Conservation (phyloP, 805 yeast species). For the Candida endomychidarum region DNA sequence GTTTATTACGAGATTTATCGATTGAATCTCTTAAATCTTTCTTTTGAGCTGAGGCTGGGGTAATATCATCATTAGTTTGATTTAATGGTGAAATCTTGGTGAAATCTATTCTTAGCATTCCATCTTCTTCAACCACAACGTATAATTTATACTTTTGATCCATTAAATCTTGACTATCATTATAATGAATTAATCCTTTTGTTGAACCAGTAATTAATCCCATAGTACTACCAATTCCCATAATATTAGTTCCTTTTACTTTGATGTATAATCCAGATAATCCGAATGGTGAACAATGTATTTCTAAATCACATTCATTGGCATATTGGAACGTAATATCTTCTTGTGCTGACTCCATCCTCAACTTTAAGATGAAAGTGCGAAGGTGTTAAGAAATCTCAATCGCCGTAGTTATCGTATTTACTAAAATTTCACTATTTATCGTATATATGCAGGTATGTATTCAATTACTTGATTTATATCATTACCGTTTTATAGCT, state of each 20-base stretch:
- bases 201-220: slow-evolving; percentile 55
- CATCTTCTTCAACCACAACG: slow-evolving; percentile 48
- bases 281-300: slow-evolving; percentile 59
- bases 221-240: slow-evolving; percentile 59
- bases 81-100: slow-evolving; percentile 40
- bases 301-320: slow-evolving; percentile 51
- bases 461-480: no score
- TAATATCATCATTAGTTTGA: slow-evolving; percentile 15
- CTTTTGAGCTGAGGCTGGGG: slow-evolving; percentile 1
- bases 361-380: neutral
- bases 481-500: no score
- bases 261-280: slow-evolving; percentile 51
- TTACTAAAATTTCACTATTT: no score
- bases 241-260: slow-evolving; percentile 46
- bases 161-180: slow-evolving; percentile 45
- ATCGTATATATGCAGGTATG: neutral
- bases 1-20: neutral
- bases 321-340: slow-evolving; percentile 40
- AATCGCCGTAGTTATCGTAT: no score
- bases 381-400: no score
- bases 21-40: slow-evolving; percentile 2
- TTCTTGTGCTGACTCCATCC: slow-evolving; percentile 11
- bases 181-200: slow-evolving; percentile 49
- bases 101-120: slow-evolving; percentile 49
- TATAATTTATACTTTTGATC: slow-evolving; percentile 50